These are phyloP conservation scores for Wickerhamomyces kurtzmanii DNA, from an alignment of 805 yeast species.

Conservation along the genomic window DNA sequence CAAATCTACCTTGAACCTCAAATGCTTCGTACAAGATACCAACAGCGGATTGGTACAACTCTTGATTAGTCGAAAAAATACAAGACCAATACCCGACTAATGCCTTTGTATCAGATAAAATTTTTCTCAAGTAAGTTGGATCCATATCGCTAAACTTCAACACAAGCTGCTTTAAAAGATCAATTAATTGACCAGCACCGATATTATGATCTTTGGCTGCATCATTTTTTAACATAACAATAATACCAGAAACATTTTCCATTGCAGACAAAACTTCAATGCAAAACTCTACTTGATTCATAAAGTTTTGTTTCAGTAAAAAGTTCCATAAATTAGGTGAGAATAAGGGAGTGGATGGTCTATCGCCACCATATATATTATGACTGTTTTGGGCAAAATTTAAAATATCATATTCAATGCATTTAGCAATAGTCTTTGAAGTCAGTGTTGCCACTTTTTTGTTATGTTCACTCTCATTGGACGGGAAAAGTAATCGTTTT, in stretches of 20 bases:
- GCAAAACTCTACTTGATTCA: constrained; percentile 11
- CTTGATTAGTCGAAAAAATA: constrained; percentile 50
- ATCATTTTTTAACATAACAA: constrained; percentile 7
- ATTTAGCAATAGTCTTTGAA: constrained; percentile 26
- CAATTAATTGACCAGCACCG: constrained; percentile 18
- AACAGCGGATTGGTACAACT: constrained; percentile 57
- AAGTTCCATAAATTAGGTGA: constrained; percentile 18
- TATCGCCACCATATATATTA: constrained; percentile 21
- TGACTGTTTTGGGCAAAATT: constrained; percentile 29
- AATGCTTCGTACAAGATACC: constrained; percentile 66
- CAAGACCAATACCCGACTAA: constrained; percentile 68
- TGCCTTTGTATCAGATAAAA: constrained; percentile 32
- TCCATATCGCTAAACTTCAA: constrained; percentile 30
- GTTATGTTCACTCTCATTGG: constrained; percentile 15
- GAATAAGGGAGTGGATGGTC: constrained; percentile 19
- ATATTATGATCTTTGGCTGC: constrained; percentile 16
- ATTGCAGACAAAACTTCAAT: constrained; percentile 13
- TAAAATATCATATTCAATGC: constrained; percentile 36
- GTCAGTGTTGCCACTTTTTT: constrained; percentile 23
- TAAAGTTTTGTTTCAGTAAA: constrained; percentile 16
- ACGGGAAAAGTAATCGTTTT: constrained; percentile 20
- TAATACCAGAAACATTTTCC: constrained; percentile 19
- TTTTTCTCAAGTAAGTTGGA: constrained; percentile 21
- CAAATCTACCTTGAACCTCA: constrained; percentile 73
- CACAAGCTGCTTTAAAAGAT: constrained; percentile 22